phyloP scores from a whole-genome alignment of 768 basidiomycete genomes.

The Tricholoma matsutake region DNA sequence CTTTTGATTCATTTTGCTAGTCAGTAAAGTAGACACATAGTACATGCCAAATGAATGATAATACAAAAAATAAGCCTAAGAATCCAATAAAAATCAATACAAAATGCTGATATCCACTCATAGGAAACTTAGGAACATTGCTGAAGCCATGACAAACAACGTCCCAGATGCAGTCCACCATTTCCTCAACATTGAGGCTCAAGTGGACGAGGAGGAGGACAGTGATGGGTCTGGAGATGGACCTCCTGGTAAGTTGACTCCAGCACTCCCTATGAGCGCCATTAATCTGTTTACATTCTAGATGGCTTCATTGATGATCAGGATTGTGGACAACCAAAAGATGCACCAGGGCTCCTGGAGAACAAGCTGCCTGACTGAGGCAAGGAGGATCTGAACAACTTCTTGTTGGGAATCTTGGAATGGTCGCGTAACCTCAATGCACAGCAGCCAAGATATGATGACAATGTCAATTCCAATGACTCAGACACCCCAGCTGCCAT shows the following conservation, averaged over 20 bases:
- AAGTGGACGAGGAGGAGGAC: background rate
- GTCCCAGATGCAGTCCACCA: background rate
- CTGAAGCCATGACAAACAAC: conserved; percentile 1
- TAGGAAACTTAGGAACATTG: conserved; percentile 1
- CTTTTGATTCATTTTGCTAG: background rate
- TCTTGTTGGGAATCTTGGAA: conserved; percentile 1
- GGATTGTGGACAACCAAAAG: background rate
- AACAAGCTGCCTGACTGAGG: background rate
- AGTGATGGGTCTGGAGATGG: background rate
- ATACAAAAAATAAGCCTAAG: background rate
- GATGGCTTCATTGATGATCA: conserved; percentile 6
- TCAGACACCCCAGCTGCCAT: background rate
- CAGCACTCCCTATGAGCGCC: too few relatives aligned
- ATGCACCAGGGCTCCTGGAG: background rate
- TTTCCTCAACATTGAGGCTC: conserved; percentile 4
- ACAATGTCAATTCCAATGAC: background rate
- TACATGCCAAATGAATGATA: background rate
- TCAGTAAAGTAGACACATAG: background rate
- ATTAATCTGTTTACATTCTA: background rate
- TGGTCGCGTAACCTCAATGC: background rate
- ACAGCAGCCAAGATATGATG: background rate
- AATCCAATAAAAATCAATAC: too few relatives aligned
- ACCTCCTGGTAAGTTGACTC: background rate
- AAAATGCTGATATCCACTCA: background rate
- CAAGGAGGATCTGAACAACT: background rate